Percentiles rank a stretch among this genome's conserved stretches.
Conservation (phyloP, 139 green algal species). For the Coelastrella sp. region DNA sequence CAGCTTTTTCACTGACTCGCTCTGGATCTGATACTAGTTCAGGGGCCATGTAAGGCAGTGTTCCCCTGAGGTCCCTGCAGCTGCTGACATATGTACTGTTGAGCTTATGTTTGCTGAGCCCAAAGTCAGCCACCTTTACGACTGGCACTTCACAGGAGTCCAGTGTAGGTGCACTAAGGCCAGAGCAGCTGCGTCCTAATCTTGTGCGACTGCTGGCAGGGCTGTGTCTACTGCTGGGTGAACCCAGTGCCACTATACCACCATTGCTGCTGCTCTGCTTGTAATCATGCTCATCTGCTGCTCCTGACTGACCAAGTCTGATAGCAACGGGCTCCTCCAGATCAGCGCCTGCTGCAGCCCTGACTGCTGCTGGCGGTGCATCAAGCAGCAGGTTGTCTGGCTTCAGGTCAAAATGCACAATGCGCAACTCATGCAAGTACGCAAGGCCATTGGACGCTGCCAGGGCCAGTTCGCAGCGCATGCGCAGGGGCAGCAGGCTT, state of each 20-base stretch:
- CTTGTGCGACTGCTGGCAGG: not conserved
- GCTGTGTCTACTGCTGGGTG: not conserved
- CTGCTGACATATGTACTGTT: constrained; percentile 66
- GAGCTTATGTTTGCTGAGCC: constrained; percentile 86
- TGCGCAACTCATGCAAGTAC: constrained; percentile 89
- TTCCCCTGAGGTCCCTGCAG: constrained; percentile 72
- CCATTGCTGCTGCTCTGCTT: constrained; percentile 11
- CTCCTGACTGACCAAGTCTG: not conserved
- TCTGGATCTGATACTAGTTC: constrained; percentile 71
- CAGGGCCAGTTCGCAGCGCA: constrained; percentile 84
- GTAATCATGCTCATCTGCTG: not conserved
- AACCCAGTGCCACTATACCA: not conserved
- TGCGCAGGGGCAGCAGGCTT: constrained; percentile 65
- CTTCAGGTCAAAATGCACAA: constrained; percentile 96
- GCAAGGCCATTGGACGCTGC: constrained; percentile 86
- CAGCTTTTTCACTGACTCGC: constrained; percentile 69
- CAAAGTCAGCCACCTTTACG: constrained; percentile 87
- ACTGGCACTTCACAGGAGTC: constrained; percentile 25
- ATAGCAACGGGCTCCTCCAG: constrained; percentile 15
- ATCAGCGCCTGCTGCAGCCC: constrained; percentile 26
- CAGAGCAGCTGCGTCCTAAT: not conserved
- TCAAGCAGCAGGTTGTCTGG: constrained; percentile 96
- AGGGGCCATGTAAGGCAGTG: constrained; percentile 79
- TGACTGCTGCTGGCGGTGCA: constrained; percentile 45
- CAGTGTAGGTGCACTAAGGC: not conserved